Evolutionary conservation across 2,329 filamentous ascomycete species (phyloP), one percentile per base, ranked within the genome.

Genomic region (Pseudocercospora fuligena): DNA sequence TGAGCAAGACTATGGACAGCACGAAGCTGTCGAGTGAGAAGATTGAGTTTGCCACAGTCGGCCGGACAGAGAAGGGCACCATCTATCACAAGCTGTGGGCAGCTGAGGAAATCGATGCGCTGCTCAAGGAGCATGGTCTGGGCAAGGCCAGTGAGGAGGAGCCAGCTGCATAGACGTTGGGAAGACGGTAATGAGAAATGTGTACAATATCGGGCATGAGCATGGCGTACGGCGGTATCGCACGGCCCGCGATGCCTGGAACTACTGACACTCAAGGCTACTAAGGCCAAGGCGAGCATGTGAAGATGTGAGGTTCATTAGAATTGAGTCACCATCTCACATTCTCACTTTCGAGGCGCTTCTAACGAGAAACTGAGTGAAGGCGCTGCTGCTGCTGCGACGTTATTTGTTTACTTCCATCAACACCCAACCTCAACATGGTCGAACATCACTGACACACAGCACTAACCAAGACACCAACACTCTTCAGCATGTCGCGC

Each of bases 1-100:
- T 99, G 72, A 98, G 95, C 87, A 99, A 99, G 89, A 99, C 95
- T 5, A 99, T 99, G 96, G 95, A 99, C 81, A 97, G 94, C 63
- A 98, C 94, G 63, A 99, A 97, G 86, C 83, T 99, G 78, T 97
- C 93, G 85, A 97, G 93, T 78, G 95, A 99, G 87, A 99, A 99
- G 88, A 97, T 99, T 78, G 95, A 99, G 79, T 99, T 99, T 78
- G 96, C 95, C 73, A 99, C 96, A 33, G 94, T 99, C 68, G 96
- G 95, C 74, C 93, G 94, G 84, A 98, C 94, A 73, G 91, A 93
- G 82, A 89, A 94, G 72, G 95, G 95, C 76, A 95, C 94, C 85
- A 94, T 99, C 81, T 99, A 98, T 85, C 95, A 99, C 82, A 92
- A 97, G 79, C 87, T 99, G 69, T 99, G 95, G 95, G 92, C 89